phyloP scores from a whole-genome alignment of 2,329 filamentous ascomycete species.

The Nemania serpens region DNA sequence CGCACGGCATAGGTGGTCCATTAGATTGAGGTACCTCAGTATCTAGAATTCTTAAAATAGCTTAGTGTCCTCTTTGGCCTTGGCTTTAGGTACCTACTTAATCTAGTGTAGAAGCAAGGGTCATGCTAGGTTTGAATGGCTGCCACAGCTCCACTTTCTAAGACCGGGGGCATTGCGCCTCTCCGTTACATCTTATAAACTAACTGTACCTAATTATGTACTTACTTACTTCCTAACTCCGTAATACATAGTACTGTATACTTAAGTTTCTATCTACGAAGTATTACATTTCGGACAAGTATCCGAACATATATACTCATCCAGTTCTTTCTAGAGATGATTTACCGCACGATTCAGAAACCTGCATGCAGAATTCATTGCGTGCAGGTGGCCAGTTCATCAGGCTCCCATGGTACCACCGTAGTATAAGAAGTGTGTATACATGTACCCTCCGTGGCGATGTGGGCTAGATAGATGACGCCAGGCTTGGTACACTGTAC shows the following conservation, averaged over 20 bases:
- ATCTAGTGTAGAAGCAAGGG: no score
- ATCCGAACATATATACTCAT: no score
- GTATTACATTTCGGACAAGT: no score
- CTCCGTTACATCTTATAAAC: no score
- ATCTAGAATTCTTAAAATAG: background rate
- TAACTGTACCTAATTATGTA: background rate
- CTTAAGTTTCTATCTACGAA: no score
- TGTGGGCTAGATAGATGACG: background rate
- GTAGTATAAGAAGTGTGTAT: background rate
- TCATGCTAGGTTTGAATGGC: no score
- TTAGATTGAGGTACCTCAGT: background rate
- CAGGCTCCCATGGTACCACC: constrained; percentile 8
- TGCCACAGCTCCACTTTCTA: constrained; percentile 6
- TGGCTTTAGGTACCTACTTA: no score
- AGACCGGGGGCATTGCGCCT: background rate
- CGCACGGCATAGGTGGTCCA: background rate
- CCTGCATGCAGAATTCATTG: constrained; percentile 3
- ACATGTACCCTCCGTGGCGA: constrained; percentile 2
- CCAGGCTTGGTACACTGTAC: background rate
- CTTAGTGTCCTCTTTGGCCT: background rate
- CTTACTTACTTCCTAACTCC: background rate
- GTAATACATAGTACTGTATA: no score
- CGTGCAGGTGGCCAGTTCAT: background rate
- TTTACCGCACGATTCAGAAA: background rate
- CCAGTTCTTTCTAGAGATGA: no score